Evolutionary conservation across 208 protist species (phyloP), one percentile per base, ranked within the genome.

Genomic region (Naegleria lovaniensis): DNA sequence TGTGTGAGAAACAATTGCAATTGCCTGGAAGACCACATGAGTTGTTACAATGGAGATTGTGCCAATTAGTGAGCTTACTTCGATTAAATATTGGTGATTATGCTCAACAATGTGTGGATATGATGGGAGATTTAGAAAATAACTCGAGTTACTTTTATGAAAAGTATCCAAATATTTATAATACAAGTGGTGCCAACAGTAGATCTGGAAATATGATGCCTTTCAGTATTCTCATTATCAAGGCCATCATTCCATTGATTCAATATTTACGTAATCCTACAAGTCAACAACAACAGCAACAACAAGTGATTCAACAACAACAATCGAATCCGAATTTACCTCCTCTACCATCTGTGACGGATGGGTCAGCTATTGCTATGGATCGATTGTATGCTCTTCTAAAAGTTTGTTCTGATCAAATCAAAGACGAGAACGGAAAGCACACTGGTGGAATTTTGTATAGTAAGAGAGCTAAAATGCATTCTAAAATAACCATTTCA

Each of bases 131-230:
- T 87, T 87, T 87, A 19, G 33, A 87, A 22, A 87, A 87, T 48
- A 87, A 51, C 29, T 29, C 29, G 9, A 51, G 6, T 48, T 87
- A 87, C 29, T 87, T 87, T 48, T 87, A 87, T 87, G 83, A 87
- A 39, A 52, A 33, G 6, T 87, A 87, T 87, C 41, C 83, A 40
- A 40, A 87, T 51, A 41, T 87, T 41, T 87, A 87, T n/a, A 87
- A 87, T 33, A 9, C 15, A 51, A 67, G 22, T 67, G 43, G 43
- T 48, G 19, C 11, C 11, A 15, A 67, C 11, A 67, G 55, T 29
- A 87, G 52, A n/a, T 51, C 16, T 29, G 83, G 83, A 22, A 87
- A 87, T 39, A 87, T 87, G 83, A 36, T 87, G 40, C 83, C 83
- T n/a, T 87, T 87, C 43, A 40, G 38, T 36, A 41, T 87, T 3